Evolutionary conservation across 179 eudicot species (phyloP).

Genomic region (Pouteria campechiana): DNA sequence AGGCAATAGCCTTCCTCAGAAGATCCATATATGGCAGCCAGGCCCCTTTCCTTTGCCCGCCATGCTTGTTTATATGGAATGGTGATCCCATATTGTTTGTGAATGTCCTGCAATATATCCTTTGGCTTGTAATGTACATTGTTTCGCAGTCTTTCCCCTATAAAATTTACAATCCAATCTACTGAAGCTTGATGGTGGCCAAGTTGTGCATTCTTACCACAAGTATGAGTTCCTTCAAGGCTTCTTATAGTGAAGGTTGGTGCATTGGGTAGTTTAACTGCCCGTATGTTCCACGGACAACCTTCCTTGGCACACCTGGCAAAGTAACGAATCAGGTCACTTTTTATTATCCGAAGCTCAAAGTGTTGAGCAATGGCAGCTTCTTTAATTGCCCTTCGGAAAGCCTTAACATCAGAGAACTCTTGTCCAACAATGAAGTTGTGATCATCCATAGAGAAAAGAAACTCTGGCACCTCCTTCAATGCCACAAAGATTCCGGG

Average conservation of each 20-base stretch:
- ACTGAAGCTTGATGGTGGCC: conserved; percentile 69
- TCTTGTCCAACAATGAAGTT: conserved; percentile 39
- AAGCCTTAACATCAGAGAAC: conserved; percentile 54
- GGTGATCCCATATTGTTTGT: conserved; percentile 46
- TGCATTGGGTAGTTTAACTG: conserved; percentile 37
- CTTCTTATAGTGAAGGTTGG: conserved; percentile 34
- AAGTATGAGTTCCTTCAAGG: conserved; percentile 38
- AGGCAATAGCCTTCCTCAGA: conserved; percentile 54
- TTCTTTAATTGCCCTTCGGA: conserved; percentile 49
- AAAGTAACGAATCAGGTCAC: conserved; percentile 46
- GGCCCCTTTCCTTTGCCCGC: conserved; percentile 62
- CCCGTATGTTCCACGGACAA: conserved; percentile 62
- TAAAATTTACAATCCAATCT: conserved; percentile 55
- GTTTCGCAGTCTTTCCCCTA: conserved; percentile 41
- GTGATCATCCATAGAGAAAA: conserved; percentile 27
- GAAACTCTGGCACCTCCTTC: conserved; percentile 16
- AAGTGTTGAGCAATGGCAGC: conserved; percentile 66
- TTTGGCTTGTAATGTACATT: conserved; percentile 57
- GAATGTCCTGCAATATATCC: conserved; percentile 45
- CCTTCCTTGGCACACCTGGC: conserved; percentile 58
- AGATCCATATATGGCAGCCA: conserved; percentile 54
- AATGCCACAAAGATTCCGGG: too few relatives aligned
- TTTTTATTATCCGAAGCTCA: conserved; percentile 48
- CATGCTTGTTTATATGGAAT: conserved; percentile 69
- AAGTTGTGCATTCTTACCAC: conserved; percentile 28